Conservation (phyloP, 805 yeast genomes). For the Candida dajiaensis region DNA sequence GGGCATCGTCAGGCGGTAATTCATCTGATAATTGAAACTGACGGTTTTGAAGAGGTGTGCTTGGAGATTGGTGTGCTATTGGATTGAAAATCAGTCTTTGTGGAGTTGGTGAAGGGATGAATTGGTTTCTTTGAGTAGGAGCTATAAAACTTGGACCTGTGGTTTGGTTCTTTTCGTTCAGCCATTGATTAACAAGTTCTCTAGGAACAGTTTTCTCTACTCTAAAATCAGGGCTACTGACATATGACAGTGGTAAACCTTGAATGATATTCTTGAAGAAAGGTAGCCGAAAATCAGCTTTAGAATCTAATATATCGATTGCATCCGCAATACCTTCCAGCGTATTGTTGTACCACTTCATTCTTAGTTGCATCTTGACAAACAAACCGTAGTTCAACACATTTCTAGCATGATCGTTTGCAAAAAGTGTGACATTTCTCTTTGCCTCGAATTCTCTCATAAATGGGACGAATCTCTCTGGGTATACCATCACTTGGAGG, state of each 20-base stretch:
- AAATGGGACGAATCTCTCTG: conserved; percentile 2
- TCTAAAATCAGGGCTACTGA: background rate
- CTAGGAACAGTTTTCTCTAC: conserved; percentile 3
- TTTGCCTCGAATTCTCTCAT: background rate
- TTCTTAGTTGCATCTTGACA: conserved; percentile 4
- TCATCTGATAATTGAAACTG: background rate
- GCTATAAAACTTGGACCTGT: background rate
- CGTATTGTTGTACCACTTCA: conserved; percentile 3
- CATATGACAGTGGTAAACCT: conserved; percentile 4
- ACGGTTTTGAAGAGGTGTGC: background rate
- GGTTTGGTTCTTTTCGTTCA: background rate
- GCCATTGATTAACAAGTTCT: background rate
- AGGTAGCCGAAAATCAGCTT: background rate
- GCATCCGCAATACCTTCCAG: conserved; percentile 7
- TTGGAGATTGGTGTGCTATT: background rate
- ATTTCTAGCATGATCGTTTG: conserved; percentile 1
- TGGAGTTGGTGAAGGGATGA: background rate
- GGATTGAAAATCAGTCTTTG: background rate
- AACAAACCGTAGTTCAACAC: conserved; percentile 9
- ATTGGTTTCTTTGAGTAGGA: background rate
- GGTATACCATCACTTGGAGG: conserved; percentile 5
- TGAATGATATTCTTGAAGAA: conserved; percentile 4
- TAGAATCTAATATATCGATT: background rate
- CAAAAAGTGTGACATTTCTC: background rate
- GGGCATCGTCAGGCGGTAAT: background rate